A percentile compares a stretch with the other conserved stretches of the same genome.
These are phyloP conservation scores for Limnanthes douglasii DNA, from an alignment of 345 rosid species.

Conservation along the genomic window DNA sequence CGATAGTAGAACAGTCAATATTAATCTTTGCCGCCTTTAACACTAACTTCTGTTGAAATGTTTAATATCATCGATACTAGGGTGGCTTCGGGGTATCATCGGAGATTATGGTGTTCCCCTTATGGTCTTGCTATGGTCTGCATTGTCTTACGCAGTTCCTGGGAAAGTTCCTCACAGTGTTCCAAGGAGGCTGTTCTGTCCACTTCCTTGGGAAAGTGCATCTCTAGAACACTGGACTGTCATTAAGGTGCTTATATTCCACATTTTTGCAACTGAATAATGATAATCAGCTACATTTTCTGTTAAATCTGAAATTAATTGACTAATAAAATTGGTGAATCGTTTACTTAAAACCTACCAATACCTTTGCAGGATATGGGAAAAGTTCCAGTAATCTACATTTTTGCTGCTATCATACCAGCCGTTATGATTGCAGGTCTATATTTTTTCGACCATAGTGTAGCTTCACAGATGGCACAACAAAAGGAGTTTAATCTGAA, in stretches of 20 bases:
- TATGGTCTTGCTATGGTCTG: slow-evolving; percentile 72
- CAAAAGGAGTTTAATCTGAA: slow-evolving; percentile 79
- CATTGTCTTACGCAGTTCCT: slow-evolving; percentile 32
- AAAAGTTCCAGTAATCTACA: slow-evolving; percentile 39
- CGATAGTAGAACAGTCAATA: too few relatives aligned
- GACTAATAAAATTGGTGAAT: background rate
- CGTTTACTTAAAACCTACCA: background rate
- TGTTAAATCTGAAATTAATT: too few relatives aligned
- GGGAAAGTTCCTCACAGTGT: slow-evolving; percentile 47
- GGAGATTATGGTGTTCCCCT: slow-evolving; percentile 82
- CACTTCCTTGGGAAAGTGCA: slow-evolving; percentile 45
- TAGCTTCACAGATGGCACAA: slow-evolving; percentile 78
- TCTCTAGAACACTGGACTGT: slow-evolving; percentile 66
- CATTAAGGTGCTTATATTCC: slow-evolving; percentile 26
- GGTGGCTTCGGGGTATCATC: slow-evolving; percentile 45
- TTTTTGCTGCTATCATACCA: slow-evolving; percentile 60
- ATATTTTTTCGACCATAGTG: slow-evolving; percentile 76
- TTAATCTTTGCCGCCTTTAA: too few relatives aligned
- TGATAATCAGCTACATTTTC: background rate
- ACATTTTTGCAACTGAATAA: background rate
- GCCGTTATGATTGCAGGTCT: slow-evolving; percentile 73
- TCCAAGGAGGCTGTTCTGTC: slow-evolving; percentile 66
- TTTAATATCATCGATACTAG: slow-evolving; percentile 16
- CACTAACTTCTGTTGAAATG: too few relatives aligned
- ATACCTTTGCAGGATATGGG: slow-evolving; percentile 58